Evolutionary conservation across 202 grass and related monocot genomes (phyloP), one percentile per base, ranked within the genome.

Genomic region (Schoenoplectus triqueter): DNA sequence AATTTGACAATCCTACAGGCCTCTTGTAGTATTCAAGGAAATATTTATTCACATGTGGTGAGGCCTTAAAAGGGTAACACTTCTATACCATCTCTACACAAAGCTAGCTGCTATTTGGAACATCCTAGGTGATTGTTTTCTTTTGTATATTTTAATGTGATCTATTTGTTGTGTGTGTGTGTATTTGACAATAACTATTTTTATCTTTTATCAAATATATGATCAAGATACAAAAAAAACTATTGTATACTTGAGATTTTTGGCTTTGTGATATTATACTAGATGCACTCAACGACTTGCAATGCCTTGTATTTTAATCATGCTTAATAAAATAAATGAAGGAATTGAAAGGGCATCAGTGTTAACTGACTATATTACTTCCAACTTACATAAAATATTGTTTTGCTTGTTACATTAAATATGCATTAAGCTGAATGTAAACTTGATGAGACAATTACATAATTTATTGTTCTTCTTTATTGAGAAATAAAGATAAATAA

Each of bases 21-120:
- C 93, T 5, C 75, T 98, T 22, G 93, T 98, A 8, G 95, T 98
- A 21, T 98, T 98, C 20, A 83, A 83, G 80, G 20, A 83, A 83
- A 46, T 20, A 83, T 83, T 31, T 49, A 68, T 67, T 69, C 62
- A 61, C 52, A 87, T 66, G 40, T 70, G 52, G 52, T 64, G 52
- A 46, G n/a, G 40, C 40, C 48, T 73, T 81, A 31, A 62, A 59
- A 73, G 65, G 62, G 10, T 73, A 17, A 2, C 74, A 42, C 74
- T 42, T 52, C 70, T 74, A 18, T 60, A 78, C 39, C 20, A 10
- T 83, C 64, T 83, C 64, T 52, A 52, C 4, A 6, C 31, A 31
- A 39, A 6, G 22, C 8, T 3, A 59, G 74, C 66, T 83, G 17
- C 19, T 54, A 50, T 54, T 7, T 18, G 21, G 6, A 54, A 83